Conservation (phyloP, 768 basidiomycete genomes). For the Cystofilobasidium macerans region DNA sequence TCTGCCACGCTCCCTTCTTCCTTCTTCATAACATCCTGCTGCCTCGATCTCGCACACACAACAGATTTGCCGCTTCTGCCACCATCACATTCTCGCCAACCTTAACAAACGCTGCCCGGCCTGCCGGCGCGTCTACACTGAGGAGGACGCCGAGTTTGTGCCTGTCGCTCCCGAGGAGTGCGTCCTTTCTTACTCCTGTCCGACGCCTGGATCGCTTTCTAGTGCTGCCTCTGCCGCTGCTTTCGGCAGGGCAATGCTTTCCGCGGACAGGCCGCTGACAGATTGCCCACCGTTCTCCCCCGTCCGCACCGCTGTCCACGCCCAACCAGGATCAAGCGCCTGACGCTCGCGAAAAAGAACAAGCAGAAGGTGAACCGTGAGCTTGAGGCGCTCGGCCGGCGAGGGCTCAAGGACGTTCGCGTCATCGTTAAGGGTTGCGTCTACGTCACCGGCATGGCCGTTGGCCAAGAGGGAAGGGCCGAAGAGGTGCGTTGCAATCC, state of each 20-base stretch:
- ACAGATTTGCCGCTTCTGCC: slow-evolving; percentile 97
- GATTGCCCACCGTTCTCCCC: not conserved
- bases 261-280: too few relatives aligned
- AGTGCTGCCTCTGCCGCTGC: too few relatives aligned
- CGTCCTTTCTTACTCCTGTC: slow-evolving; percentile 38
- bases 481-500: slow-evolving; percentile 91
- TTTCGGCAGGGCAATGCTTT: too few relatives aligned
- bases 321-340: slow-evolving; percentile 76
- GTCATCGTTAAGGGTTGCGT: slow-evolving; percentile 95
- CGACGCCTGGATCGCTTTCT: not conserved
- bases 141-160: slow-evolving; percentile 88
- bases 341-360: slow-evolving; percentile 89
- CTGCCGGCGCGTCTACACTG: slow-evolving; percentile 82
- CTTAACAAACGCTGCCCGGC: slow-evolving; percentile 94
- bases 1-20: too few relatives aligned
- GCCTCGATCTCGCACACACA: not conserved
- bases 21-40: too few relatives aligned
- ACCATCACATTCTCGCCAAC: slow-evolving; percentile 95
- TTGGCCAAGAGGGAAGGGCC: slow-evolving; percentile 59
- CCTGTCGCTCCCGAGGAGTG: slow-evolving; percentile 91
- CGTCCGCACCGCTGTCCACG: too few relatives aligned
- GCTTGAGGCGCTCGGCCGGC: slow-evolving; percentile 69
- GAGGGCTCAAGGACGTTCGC: slow-evolving; percentile 80
- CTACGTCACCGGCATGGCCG: slow-evolving; percentile 89
- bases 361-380: slow-evolving; percentile 92